phyloP scores from a whole-genome alignment of 108 stramenopile species.

The Parmales sp. region DNA sequence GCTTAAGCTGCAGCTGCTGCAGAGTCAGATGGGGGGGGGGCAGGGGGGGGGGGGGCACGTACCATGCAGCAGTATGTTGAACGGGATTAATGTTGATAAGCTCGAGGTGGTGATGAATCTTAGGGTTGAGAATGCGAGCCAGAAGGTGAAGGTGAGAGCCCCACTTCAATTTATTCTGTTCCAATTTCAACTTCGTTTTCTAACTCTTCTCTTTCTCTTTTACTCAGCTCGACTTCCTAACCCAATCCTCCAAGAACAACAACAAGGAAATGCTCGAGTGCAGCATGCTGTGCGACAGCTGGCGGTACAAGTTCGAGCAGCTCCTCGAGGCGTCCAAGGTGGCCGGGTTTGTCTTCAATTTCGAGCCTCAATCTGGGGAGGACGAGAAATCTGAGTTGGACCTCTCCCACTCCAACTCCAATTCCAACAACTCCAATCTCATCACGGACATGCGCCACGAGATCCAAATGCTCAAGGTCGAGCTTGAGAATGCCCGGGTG shows the following conservation, averaged over 20 bases:
- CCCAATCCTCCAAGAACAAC: no score
- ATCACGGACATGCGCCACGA: neutral
- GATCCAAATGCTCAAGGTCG: constrained; percentile 23
- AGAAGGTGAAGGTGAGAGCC: neutral
- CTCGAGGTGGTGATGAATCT: constrained; percentile 26
- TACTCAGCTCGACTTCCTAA: no score
- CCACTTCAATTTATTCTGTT: no score
- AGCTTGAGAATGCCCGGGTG: constrained; percentile 28
- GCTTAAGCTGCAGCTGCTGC: constrained; percentile 44
- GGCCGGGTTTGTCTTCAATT: neutral
- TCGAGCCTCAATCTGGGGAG: constrained; percentile 1
- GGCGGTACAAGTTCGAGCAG: constrained; percentile 32
- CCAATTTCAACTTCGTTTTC: no score
- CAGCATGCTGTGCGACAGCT: constrained; percentile 41
- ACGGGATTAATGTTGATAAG: constrained; percentile 1
- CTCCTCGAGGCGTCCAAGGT: constrained; percentile 17
- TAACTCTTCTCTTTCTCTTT: no score
- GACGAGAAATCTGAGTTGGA: neutral
- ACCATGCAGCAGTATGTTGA: neutral
- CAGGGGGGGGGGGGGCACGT: neutral
- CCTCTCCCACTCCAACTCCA: no score
- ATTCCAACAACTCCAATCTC: neutral
- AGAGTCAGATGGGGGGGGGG: constrained; percentile 19
- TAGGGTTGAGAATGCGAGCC: neutral
- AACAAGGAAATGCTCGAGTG: constrained; percentile 38